Base-by-base conservation (phyloP, 495 filamentous ascomycete genomes). In the Penicillium lagena region DNA sequence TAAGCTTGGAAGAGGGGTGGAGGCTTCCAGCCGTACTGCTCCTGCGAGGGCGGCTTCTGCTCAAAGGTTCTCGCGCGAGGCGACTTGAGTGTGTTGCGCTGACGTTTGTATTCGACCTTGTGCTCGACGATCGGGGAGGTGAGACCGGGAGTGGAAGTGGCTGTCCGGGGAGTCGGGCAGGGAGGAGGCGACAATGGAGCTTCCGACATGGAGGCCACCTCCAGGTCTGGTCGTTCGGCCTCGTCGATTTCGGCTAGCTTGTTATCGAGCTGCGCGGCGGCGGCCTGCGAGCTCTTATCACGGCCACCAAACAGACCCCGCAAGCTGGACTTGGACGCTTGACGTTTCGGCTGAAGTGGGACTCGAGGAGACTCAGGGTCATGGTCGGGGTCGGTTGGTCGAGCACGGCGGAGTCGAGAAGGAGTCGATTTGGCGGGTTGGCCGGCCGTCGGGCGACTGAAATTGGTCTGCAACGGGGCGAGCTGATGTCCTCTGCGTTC, bases 1-100 rank as follows among this genome's bases (percentile, higher is more conserved):
- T 89, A 95, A n/a, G 88, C 89, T 56, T 94, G 81, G 64, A 90
- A 96, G 7, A 96, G 71, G 4, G 90, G 86, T 7, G 90, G 89
- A 4, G 87, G 83, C 43, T 81, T 77, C 85, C 88, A 95, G 10
- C 72, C 59, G 37, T 54, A 56, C 12, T 60, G 47, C 28, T 67
- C 60, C 31, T 56, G 52, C 7, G 52, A 46, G 0, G 57, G 28
- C 0, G 45, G 13, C 31, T 55, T 52, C 9, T 53, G 39, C 1
- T 62, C 62, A 7, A 42, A 37, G 1, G 60, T 45, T 45, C 50
- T 60, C 6, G 50, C 30, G 12, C 54, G 60, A 39, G 51, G 9
- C 12, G 49, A 58, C 12, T 59, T 49, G 13, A 59, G 50, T 12
- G 55, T 56, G 32, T 33, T 55, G 47, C 7, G 53, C 51, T 12